phyloP scores from a whole-genome alignment of 2,329 filamentous ascomycete species.

The Atkinsonella hypoxylon region DNA sequence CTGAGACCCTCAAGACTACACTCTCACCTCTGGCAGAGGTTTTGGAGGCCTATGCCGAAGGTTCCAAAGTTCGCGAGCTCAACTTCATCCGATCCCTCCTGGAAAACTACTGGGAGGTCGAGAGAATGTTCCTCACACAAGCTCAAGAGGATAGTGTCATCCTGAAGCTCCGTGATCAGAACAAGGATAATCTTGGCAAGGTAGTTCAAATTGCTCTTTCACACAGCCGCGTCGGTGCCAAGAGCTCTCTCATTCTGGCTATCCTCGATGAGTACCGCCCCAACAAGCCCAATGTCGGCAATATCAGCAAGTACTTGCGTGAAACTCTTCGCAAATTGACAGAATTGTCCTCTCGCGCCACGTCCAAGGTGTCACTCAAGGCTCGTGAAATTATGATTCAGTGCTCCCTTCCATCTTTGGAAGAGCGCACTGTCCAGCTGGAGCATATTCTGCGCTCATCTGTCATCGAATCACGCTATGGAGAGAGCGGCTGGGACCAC shows the following conservation, averaged over 20 bases:
- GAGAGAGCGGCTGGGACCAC: slow-evolving; percentile 94
- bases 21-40: slow-evolving; percentile 68
- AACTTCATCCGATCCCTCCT: slow-evolving; percentile 69
- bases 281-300: slow-evolving; percentile 82
- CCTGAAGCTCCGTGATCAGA: slow-evolving; percentile 83
- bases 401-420: slow-evolving; percentile 87
- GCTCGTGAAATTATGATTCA: slow-evolving; percentile 96
- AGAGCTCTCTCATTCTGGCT: slow-evolving; percentile 86
- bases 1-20: slow-evolving; percentile 57
- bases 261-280: slow-evolving; percentile 91
- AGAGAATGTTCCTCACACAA: slow-evolving; percentile 77
- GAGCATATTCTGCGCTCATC: slow-evolving; percentile 95
- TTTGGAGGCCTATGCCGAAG: slow-evolving; percentile 70
- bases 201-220: slow-evolving; percentile 86
- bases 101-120: slow-evolving; percentile 68
- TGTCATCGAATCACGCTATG: slow-evolving; percentile 92
- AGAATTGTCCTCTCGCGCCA: slow-evolving; percentile 67
- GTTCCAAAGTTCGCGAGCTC: slow-evolving; percentile 84
- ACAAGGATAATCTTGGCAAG: slow-evolving; percentile 81
- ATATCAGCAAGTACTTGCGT: slow-evolving; percentile 79
- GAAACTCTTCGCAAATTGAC: slow-evolving; percentile 73
- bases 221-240: slow-evolving; percentile 81
- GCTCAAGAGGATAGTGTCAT: slow-evolving; percentile 91
- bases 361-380: slow-evolving; percentile 94
- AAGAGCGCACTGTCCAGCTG: slow-evolving; percentile 93